Conservation (phyloP, 2,329 filamentous ascomycete genomes). For the Fusarium haematococcum region DNA sequence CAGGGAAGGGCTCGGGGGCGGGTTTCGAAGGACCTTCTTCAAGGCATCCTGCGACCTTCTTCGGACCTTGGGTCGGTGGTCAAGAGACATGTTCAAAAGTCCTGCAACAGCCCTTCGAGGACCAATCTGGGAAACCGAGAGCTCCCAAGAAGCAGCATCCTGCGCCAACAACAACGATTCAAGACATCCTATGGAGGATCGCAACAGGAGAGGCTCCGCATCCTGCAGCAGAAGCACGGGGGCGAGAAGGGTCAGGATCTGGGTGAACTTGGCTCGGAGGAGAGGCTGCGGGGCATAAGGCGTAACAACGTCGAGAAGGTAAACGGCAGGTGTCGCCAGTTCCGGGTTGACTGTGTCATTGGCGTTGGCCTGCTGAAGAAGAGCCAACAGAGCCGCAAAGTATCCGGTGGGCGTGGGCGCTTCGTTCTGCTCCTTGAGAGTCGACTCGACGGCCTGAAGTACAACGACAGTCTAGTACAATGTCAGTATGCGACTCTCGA, state of each 20-base stretch:
- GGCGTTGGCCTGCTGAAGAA: slow-evolving; percentile 82
- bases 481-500: slow-evolving; percentile 25
- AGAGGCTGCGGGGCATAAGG: slow-evolving; percentile 86
- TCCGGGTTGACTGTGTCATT: slow-evolving; percentile 81
- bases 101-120: slow-evolving; percentile 90
- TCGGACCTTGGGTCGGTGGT: slow-evolving; percentile 91
- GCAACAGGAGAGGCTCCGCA: slow-evolving; percentile 86
- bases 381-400: slow-evolving; percentile 92
- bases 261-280: slow-evolving; percentile 92
- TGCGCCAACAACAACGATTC: slow-evolving; percentile 93
- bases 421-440: slow-evolving; percentile 87
- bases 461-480: slow-evolving; percentile 79
- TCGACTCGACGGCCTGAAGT: slow-evolving; percentile 91
- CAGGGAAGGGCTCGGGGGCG: slow-evolving; percentile 89
- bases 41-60: slow-evolving; percentile 93
- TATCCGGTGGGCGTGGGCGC: slow-evolving; percentile 89
- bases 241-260: slow-evolving; percentile 88
- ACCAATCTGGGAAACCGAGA: slow-evolving; percentile 84
- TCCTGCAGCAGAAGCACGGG: slow-evolving; percentile 84
- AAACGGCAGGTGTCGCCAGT: slow-evolving; percentile 86
- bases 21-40: slow-evolving; percentile 82
- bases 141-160: slow-evolving; percentile 87
- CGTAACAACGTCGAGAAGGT: slow-evolving; percentile 93
- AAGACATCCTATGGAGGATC: slow-evolving; percentile 90
- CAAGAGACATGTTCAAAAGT: slow-evolving; percentile 84